Evolutionary conservation across 2,329 filamentous ascomycete species (phyloP), one percentile per base, ranked within the genome.

Genomic region (Pseudocercospora cruenta): DNA sequence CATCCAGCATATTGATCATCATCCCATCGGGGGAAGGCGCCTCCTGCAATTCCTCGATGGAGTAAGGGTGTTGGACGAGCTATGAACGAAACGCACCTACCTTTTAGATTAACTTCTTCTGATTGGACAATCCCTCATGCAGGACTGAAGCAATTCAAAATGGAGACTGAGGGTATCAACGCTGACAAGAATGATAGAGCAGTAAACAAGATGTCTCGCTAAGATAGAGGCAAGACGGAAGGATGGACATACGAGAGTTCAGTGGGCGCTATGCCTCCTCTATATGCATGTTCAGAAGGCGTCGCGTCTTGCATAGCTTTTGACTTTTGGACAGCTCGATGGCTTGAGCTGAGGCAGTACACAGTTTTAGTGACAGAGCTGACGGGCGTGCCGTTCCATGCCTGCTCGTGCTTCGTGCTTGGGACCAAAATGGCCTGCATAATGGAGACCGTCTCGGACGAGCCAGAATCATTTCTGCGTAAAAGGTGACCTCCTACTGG

Each of bases 271-370:
- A 5, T 33, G 31, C 31, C 31, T 33, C 31, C 31, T 33, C 31
- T 31, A 21, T 43, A 49, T 60, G 43, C 49, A 39, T 60, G 58
- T 19, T 31, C 24, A 22, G 58, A 49, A 60, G 58, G 58, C 58
- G 39, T 59, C 57, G 57, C 26, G 58, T 60, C 58, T 60, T 51
- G 64, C 64, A 63, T 58, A 31, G 58, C 45, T 57, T 63, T 62
- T 63, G 36, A 66, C 49, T 58, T 67, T 28, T 24, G 55, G 9
- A 58, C 55, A 39, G 55, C 55, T 58, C 26, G 28, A 5, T 21
- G 31, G 61, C 64, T 62, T 54, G 14, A 54, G 64, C 61, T 67
- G 65, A 64, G 51, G 51, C 12, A 51, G 47, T 51, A 24, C 22
- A 24, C 47, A 22, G 19, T 24, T 12, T 12, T 24, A 51, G 47